Evolutionary conservation across 441 rosid genomes (phyloP).

Genomic region (Dalechampia spathulata): DNA sequence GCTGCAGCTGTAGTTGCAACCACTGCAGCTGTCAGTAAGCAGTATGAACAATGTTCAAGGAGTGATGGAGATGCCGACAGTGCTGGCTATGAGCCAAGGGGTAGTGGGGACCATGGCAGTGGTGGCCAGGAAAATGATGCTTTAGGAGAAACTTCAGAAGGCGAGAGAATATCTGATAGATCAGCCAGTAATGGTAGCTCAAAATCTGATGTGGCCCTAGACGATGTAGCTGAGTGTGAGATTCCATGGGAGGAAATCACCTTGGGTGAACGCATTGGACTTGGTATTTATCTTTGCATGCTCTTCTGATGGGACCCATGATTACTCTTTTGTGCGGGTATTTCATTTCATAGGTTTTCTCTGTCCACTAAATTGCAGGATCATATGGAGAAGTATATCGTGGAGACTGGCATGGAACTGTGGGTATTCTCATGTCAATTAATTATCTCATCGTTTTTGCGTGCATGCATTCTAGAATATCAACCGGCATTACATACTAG

Average conservation of each 20-base stretch:
- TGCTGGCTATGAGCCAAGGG: conserved; percentile 38
- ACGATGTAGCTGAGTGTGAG: conserved; percentile 88
- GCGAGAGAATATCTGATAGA: conserved; percentile 57
- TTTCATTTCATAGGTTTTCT: conserved; percentile 7
- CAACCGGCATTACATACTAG: too few species aligned
- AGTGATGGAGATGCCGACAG: conserved; percentile 54
- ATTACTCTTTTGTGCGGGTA: conserved; percentile 5
- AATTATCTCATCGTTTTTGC: conserved; percentile 3
- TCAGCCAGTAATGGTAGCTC: conserved; percentile 57
- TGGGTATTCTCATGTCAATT: conserved; percentile 38
- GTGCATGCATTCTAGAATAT: background rate
- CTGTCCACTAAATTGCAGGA: conserved; percentile 47
- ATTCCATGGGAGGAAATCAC: conserved; percentile 86
- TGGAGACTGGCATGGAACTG: conserved; percentile 97
- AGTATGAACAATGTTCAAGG: conserved; percentile 44
- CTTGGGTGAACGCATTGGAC: conserved; percentile 96
- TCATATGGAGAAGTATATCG: conserved; percentile 97
- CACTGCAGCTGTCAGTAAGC: conserved; percentile 73
- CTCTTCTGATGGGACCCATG: conserved; percentile 17
- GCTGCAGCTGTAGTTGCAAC: conserved; percentile 96
- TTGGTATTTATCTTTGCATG: conserved; percentile 49
- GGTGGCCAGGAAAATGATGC: conserved; percentile 37
- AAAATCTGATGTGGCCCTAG: conserved; percentile 58
- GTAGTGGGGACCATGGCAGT: conserved; percentile 42
- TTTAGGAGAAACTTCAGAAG: conserved; percentile 41